Evolutionary conservation across 73 alveolate species (phyloP).

Genomic region (Symbiodinium pilosum): DNA sequence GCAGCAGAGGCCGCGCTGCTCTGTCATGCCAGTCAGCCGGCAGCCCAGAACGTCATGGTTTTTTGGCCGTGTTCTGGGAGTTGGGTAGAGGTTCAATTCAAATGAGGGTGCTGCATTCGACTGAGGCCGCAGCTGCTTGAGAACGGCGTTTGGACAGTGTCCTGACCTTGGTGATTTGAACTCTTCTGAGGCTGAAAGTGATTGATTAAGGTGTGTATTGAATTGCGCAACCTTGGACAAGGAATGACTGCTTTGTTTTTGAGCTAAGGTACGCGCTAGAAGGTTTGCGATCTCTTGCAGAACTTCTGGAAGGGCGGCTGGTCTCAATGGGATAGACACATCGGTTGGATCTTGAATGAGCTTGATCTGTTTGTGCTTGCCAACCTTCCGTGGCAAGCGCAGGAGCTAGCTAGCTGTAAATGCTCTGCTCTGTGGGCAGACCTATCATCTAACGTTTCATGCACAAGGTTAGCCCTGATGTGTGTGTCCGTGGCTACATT

Average conservation of each 20-base stretch:
- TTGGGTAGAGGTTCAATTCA: no score
- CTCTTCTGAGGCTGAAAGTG: no score
- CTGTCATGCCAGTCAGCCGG: conserved; percentile 65
- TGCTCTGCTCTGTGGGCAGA: background rate
- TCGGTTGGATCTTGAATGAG: background rate
- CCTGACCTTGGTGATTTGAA: background rate
- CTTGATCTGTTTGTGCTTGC: background rate
- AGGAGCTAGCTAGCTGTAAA: background rate
- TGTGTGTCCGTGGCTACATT: no score
- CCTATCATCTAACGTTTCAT: no score
- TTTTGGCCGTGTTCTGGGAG: no score
- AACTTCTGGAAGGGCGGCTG: conserved; percentile 47
- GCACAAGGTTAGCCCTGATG: no score
- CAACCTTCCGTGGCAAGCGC: background rate
- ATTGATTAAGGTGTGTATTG: no score
- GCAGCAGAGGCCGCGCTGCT: conserved; percentile 54
- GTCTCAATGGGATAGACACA: background rate
- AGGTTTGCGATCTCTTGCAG: conserved; percentile 69
- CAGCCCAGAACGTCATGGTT: no score
- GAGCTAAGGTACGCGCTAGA: conserved; percentile 70
- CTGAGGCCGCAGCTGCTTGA: conserved; percentile 81
- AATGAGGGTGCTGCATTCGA: no score
- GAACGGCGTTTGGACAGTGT: conserved; percentile 92
- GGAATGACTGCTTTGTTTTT: no score
- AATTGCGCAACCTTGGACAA: no score